Base-by-base conservation (phyloP, 2,329 filamentous ascomycete genomes). In the Cladosporium oxysporum region DNA sequence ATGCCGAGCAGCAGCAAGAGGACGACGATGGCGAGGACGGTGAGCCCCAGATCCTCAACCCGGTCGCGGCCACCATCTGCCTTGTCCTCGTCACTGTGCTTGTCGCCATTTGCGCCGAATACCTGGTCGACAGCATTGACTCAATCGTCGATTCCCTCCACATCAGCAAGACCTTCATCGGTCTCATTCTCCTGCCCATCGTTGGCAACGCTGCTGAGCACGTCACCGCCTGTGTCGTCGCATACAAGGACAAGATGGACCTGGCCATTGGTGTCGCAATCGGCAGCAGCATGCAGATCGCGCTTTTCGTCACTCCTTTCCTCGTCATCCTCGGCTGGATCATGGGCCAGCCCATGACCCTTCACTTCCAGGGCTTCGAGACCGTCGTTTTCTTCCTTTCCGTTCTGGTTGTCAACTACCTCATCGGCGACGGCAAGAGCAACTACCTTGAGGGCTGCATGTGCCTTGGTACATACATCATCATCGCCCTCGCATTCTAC, bases 281-380 rank as follows among this genome's bases (percentile, higher is more conserved):
- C 60, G 84, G 84, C 66, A 82, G 79, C 73, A 82, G 79, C 62
- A 79, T 86, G 77, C 84, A 86, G 68, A 87, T 87, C 65, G 83
- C 84, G 4, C 80, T 87, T 28, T 84, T 87, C 69, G 84, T 85
- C 53, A 86, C 84, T 2, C 84, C 84, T 6, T 84, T 85, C 76
- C 76, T 86, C 61, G 84, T 86, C 65, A 82, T 86, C 50, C 79
- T 85, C 11, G 84, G 84, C 60, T 86, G 84, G 84, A 81, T 82
- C 71, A 82, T 86, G 66, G 80, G 78, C 26, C 73, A 82, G 69
- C 77, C 80, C 57, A 85, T 85, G 83, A 83, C 90, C 31, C 83
- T 96, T 37, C 93, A 94, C 81, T 96, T 96, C 78, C 92, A 92
- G 67, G 84, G 92, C 58, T 96, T 96, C 78, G 92, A 96, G 84